Conservation (phyloP, 1,139 yeast species). For the Entelexis paramagnoliae region DNA sequence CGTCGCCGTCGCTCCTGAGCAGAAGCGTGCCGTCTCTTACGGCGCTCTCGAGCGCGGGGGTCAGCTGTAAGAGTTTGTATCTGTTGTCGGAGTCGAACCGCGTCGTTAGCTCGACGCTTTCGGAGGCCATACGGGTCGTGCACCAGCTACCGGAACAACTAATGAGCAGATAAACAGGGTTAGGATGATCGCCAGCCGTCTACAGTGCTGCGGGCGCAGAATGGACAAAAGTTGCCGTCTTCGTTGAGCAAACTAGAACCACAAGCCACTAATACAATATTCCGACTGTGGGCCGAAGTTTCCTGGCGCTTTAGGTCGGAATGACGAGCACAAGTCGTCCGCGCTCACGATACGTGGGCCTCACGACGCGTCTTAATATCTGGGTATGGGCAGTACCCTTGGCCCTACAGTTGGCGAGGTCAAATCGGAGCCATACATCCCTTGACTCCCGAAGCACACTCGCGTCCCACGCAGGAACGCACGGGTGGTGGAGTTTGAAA, state of each 20-base stretch:
- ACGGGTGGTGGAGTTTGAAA: background rate
- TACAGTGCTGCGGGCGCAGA: too few relatives aligned
- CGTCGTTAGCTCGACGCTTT: constrained; percentile 4
- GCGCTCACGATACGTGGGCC: background rate
- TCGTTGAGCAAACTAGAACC: too few relatives aligned
- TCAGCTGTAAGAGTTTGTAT: constrained; percentile 51
- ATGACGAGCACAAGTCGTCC: too few relatives aligned
- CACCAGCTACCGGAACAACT: background rate
- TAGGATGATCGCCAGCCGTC: background rate
- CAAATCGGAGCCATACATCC: background rate
- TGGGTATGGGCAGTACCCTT: background rate
- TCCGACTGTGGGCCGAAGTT: background rate
- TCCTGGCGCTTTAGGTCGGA: too few relatives aligned
- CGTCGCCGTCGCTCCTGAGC: constrained; percentile 12
- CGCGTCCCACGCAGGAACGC: background rate
- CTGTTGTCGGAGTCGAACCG: constrained; percentile 1
- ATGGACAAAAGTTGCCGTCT: too few relatives aligned
- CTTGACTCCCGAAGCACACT: constrained; percentile 1
- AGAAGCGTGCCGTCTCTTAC: constrained; percentile 32
- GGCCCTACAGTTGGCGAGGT: background rate
- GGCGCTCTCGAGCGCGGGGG: constrained; percentile 43
- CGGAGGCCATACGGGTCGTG: background rate
- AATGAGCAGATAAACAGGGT: background rate
- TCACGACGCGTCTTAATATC: constrained; percentile 4
- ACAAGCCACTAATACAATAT: too few relatives aligned